Conservation (phyloP, 768 basidiomycete genomes). For the Leccinum rimulosum region DNA sequence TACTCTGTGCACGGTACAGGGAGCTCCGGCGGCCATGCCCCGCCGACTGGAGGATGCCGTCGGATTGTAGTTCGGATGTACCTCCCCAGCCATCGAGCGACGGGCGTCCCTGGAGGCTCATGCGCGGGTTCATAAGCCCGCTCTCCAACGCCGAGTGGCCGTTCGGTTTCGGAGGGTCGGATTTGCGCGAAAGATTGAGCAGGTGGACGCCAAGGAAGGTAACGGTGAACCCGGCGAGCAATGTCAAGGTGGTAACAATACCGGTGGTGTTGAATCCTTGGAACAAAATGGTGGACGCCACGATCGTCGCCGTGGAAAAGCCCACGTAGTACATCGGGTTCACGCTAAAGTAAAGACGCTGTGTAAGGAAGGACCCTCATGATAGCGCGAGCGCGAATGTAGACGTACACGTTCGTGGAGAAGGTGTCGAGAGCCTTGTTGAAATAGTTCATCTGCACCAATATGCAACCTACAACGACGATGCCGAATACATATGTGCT, state of each 20-base stretch:
- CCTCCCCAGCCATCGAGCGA: constrained; percentile 76
- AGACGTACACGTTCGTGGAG: constrained; percentile 91
- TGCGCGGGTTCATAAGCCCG: constrained; percentile 71
- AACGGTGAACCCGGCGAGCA: constrained; percentile 85
- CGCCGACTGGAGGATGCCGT: constrained; percentile 26
- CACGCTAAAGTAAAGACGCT: constrained; percentile 56
- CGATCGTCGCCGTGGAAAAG: constrained; percentile 90
- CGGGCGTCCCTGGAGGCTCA: constrained; percentile 77
- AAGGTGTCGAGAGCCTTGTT: constrained; percentile 98
- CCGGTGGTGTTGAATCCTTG: constrained; percentile 93
- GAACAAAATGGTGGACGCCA: constrained; percentile 95
- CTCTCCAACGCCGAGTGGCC: constrained; percentile 58
- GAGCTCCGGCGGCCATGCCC: constrained; percentile 66
- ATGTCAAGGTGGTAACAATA: constrained; percentile 72
- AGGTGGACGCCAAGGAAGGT: constrained; percentile 98
- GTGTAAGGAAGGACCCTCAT: neutral
- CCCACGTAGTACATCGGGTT: constrained; percentile 98
- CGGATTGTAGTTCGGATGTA: constrained; percentile 30
- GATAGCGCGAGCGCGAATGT: neutral
- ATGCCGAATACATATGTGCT: constrained; percentile 96
- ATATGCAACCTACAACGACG: constrained; percentile 77
- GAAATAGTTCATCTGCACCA: constrained; percentile 95
- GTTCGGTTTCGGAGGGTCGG: constrained; percentile 43
- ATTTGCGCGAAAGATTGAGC: constrained; percentile 73
- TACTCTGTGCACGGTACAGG: constrained; percentile 61